Evolutionary conservation across 2,329 filamentous ascomycete genomes (phyloP).

Genomic region (Fusarium clavum): DNA sequence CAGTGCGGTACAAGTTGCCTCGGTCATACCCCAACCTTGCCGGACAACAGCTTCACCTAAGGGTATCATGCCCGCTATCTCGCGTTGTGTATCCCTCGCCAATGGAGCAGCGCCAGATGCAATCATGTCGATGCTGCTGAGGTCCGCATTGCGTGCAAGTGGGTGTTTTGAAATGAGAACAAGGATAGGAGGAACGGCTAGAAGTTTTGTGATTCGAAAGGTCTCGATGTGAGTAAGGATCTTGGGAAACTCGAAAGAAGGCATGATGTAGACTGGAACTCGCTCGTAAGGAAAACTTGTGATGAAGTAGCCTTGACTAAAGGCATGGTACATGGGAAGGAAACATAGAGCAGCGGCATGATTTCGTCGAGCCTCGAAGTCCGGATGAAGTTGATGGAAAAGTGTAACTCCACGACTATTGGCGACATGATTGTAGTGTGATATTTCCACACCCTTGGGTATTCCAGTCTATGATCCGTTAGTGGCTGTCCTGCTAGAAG

Average conservation of each 20-base stretch:
- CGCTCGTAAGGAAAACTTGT: slow-evolving; percentile 66
- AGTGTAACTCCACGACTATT: slow-evolving; percentile 72
- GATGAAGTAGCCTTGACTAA: slow-evolving; percentile 77
- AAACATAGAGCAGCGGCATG: slow-evolving; percentile 68
- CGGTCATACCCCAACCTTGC: slow-evolving; percentile 92
- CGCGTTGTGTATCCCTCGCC: slow-evolving; percentile 59
- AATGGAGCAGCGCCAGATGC: slow-evolving; percentile 78
- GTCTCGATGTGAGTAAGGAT: slow-evolving; percentile 76
- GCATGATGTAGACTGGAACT: slow-evolving; percentile 82
- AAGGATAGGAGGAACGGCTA: slow-evolving; percentile 79
- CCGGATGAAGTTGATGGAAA: slow-evolving; percentile 58
- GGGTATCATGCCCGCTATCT: slow-evolving; percentile 63
- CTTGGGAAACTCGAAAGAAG: slow-evolving; percentile 78
- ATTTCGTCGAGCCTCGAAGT: slow-evolving; percentile 58
- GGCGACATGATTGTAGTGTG: slow-evolving; percentile 80
- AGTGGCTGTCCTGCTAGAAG: not conserved
- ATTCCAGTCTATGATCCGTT: slow-evolving; percentile 68
- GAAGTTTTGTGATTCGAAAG: slow-evolving; percentile 74
- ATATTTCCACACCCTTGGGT: slow-evolving; percentile 85
- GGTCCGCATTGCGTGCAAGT: slow-evolving; percentile 71
- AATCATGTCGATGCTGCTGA: slow-evolving; percentile 71
- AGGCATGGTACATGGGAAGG: slow-evolving; percentile 81
- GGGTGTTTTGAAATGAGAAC: slow-evolving; percentile 79
- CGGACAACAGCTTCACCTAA: slow-evolving; percentile 52
- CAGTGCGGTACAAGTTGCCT: slow-evolving; percentile 77